phyloP scores from a whole-genome alignment of 306 rosid species.

The Mucuna pruriens region DNA sequence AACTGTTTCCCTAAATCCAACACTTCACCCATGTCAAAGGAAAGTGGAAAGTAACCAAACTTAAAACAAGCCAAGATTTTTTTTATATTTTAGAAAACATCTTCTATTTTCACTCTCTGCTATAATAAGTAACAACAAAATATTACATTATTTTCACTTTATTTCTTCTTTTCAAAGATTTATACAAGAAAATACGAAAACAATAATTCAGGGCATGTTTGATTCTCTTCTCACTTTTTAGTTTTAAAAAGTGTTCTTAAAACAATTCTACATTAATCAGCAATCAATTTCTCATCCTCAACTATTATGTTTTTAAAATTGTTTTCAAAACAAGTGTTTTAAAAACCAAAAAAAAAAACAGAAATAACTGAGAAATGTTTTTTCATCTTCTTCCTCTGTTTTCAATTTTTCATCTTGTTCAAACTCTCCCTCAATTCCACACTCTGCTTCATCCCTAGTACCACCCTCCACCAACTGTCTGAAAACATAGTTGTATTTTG shows the following conservation, averaged over 20 bases:
- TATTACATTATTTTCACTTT: not conserved
- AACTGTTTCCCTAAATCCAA: conserved; percentile 76
- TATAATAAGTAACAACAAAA: not conserved
- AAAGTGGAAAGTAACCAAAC: conserved; percentile 27
- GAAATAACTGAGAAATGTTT: no score
- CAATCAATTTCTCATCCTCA: not conserved
- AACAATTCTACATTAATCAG: not conserved
- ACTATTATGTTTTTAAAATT: not conserved
- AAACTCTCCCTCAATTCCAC: not conserved
- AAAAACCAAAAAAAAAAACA: not conserved
- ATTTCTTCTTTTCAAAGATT: not conserved
- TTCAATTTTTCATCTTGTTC: no score
- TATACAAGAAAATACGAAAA: not conserved
- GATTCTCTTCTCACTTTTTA: no score
- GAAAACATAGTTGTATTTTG: no score
- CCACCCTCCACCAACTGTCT: not conserved
- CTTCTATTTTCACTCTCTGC: not conserved
- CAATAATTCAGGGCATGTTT: no score
- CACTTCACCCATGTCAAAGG: conserved; percentile 23
- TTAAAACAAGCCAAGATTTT: conserved; percentile 17
- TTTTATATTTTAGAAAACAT: not conserved
- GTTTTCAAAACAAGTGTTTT: not conserved
- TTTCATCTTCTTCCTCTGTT: no score
- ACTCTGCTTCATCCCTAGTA: not conserved
- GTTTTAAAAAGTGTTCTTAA: no score